Conservation (phyloP, 2,329 filamentous ascomycete species). For the Cercospora sojina region DNA sequence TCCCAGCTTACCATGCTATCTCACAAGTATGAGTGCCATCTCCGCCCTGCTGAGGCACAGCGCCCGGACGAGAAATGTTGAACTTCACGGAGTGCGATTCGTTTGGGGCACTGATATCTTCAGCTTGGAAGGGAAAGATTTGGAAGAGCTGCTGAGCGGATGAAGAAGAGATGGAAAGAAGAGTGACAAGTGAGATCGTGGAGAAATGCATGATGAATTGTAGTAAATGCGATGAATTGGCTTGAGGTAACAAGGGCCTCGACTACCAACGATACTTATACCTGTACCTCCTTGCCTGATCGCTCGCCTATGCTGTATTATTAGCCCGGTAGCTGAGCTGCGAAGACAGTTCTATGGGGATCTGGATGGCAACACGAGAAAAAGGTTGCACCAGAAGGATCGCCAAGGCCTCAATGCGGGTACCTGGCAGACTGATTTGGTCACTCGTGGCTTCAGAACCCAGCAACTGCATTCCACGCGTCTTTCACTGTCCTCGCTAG, state of each 20-base stretch:
- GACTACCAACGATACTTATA: neutral
- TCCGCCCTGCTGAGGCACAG: conserved; percentile 3
- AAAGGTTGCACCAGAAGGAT: conserved; percentile 11
- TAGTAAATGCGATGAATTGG: neutral
- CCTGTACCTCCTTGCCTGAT: neutral
- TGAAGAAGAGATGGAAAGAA: neutral
- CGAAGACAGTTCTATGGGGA: neutral
- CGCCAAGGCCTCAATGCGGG: conserved; percentile 9
- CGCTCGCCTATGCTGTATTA: neutral
- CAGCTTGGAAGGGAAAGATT: neutral
- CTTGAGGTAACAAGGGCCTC: neutral
- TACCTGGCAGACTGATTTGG: neutral
- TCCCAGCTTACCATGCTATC: neutral
- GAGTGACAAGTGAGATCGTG: neutral
- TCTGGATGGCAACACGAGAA: conserved; percentile 6
- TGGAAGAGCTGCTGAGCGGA: neutral
- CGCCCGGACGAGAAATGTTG: conserved; percentile 2
- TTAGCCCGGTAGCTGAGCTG: neutral
- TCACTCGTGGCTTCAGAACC: conserved; percentile 6
- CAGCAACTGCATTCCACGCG: conserved; percentile 2
- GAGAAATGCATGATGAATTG: neutral
- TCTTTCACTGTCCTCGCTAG: neutral
- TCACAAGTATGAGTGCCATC: neutral
- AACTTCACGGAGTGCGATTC: neutral
- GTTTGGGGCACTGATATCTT: neutral